A percentile compares a stretch with the other conserved stretches of the same genome.
These are phyloP conservation scores for Fusarium sp. DNA, from an alignment of 2,329 filamentous ascomycete genomes.

Conservation along the genomic window DNA sequence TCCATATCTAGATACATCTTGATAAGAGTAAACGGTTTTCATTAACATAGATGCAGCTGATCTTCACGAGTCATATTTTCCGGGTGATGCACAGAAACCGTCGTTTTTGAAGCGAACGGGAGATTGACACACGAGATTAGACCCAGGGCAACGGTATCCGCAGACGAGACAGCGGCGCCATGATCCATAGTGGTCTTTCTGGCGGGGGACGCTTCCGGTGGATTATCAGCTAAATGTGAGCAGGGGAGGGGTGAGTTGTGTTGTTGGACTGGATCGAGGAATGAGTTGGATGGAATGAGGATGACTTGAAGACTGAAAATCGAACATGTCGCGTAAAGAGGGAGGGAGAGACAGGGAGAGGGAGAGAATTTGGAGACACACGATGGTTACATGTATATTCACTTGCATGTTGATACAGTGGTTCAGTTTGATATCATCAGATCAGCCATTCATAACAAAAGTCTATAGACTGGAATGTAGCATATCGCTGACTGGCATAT, in stretches of 20 bases:
- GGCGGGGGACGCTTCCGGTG: slow-evolving; percentile 35
- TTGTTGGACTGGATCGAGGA: background rate
- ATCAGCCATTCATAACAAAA: background rate
- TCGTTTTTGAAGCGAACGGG: slow-evolving; percentile 15
- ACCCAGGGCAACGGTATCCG: slow-evolving; percentile 18
- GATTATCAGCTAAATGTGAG: background rate
- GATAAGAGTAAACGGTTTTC: background rate
- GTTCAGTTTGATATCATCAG: background rate
- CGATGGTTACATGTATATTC: background rate
- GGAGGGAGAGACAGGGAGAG: background rate
- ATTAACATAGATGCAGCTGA: background rate
- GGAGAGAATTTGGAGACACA: background rate
- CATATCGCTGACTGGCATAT: background rate
- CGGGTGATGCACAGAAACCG: background rate
- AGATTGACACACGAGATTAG: slow-evolving; percentile 32
- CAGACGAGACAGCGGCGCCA: slow-evolving; percentile 19
- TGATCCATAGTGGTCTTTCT: slow-evolving; percentile 11
- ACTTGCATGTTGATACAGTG: background rate
- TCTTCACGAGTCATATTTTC: background rate
- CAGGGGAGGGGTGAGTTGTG: slow-evolving; percentile 18
- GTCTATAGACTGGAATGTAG: background rate
- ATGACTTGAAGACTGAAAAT: background rate
- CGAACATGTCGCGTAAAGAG: background rate
- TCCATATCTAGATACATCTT: background rate
- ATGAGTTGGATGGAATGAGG: background rate